These are phyloP conservation scores for Rhynchosporium agropyri DNA, from an alignment of 2,329 filamentous ascomycete species.

Conservation along the genomic window DNA sequence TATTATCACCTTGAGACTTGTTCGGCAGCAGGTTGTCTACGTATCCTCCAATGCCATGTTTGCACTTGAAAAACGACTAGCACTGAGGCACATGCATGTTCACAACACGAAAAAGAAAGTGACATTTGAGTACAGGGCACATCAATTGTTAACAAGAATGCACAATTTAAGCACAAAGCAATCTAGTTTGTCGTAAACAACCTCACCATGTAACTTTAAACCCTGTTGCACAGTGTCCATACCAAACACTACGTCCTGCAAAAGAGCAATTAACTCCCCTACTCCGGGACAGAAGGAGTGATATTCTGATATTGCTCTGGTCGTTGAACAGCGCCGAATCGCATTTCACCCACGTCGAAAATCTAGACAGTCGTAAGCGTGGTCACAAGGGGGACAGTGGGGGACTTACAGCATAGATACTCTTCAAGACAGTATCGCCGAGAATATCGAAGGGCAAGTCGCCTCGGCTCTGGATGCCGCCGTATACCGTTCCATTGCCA, in stretches of 20 bases:
- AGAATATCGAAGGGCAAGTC: slow-evolving; percentile 58
- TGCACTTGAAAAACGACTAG: too few species aligned
- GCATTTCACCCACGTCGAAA: slow-evolving; percentile 60
- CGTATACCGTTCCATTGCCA: slow-evolving; percentile 57
- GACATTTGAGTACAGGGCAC: not conserved
- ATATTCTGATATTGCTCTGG: slow-evolving; percentile 39
- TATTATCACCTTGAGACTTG: too few species aligned
- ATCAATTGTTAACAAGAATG: not conserved
- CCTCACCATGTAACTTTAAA: not conserved
- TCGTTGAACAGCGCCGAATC: slow-evolving; percentile 58
- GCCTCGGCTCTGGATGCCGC: slow-evolving; percentile 61
- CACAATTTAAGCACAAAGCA: slow-evolving; percentile 5
- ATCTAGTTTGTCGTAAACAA: slow-evolving; percentile 2
- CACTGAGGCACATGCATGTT: not conserved
- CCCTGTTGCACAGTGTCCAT: slow-evolving; percentile 7
- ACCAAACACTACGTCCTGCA: slow-evolving; percentile 18
- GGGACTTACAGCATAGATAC: slow-evolving; percentile 57
- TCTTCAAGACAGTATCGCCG: slow-evolving; percentile 61
- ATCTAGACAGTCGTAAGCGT: slow-evolving; percentile 45
- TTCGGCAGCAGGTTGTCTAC: too few species aligned
- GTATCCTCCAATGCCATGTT: too few species aligned
- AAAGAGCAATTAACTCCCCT: not conserved
- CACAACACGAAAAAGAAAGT: not conserved
- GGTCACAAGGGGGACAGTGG: not conserved
- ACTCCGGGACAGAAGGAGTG: slow-evolving; percentile 32